Base-by-base conservation (phyloP, 2,329 filamentous ascomycete genomes). In the Diaporthe velutina region DNA sequence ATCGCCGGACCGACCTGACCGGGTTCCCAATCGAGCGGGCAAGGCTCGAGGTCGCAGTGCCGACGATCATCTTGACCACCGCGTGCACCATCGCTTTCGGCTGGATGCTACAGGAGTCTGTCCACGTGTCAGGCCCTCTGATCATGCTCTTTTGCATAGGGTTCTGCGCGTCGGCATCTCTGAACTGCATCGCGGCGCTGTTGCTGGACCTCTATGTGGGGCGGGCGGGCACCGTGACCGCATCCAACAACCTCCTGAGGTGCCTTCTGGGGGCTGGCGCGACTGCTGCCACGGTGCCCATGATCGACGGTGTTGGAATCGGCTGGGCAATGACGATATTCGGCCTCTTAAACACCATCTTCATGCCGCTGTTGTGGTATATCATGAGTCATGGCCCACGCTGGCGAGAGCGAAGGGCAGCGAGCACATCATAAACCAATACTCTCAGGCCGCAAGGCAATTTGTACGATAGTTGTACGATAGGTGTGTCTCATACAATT, bases 171-270 rank as follows among this genome's bases (percentile, higher is more conserved):
- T 25, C 50, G 10, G 50, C n/a, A 25, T 25, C n/a, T 28, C 50
- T 54, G 15, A 28, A 25, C n/a, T 25, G 50, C 22, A 40, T 61
- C 22, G 35, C 45, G 78, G 80, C 76, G 2, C 66, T 78, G 22
- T 71, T 91, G 2, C 84, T 91, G 7, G 90, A 92, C 77, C 83
- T 91, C 6, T 86, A 90, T 73, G 88, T 88, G 0, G 83, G 83
- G 0, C 84, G 84, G 22, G 86, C 89, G 0, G 88, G 87, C 0
- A 87, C 88, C 0, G 89, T 89, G 0, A 88, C 88, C 1, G 89
- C 89, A 0, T 86, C 88, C 0, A 90, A 88, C 76, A 91, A 92
- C 74, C 78, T 92, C 13, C 85, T 87, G 1, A 80, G 90, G 8
- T 92, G 90, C 73, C 79, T 89, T 3, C 78, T 91, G 2, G 89